Percentiles rank a stretch among this genome's conserved stretches.
phyloP scores from a whole-genome alignment of 164 flowering plant genomes.

The Liriodendron chinense region DNA sequence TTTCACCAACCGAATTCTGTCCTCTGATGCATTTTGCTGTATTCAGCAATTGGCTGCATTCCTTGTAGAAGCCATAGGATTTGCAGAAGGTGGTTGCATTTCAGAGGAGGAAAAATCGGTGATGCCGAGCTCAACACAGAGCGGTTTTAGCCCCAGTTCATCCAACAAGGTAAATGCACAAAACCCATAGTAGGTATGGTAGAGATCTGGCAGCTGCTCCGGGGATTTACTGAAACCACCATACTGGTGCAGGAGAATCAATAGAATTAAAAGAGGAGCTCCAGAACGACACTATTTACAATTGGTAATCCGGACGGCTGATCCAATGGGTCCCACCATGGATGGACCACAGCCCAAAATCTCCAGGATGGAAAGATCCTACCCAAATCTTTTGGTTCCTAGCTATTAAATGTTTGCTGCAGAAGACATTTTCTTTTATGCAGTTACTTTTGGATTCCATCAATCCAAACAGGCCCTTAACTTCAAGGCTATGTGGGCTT shows the following conservation, averaged over 20 bases:
- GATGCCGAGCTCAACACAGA: conserved; percentile 69
- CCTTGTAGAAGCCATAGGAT: not conserved
- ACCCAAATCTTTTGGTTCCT: too few species aligned
- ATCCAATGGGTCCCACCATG: not conserved
- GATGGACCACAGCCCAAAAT: not conserved
- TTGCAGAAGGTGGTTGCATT: conserved; percentile 16
- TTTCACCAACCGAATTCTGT: not conserved
- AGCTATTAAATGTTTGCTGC: too few species aligned
- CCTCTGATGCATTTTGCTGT: not conserved
- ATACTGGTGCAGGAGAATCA: conserved; percentile 40
- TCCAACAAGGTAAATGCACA: conserved; percentile 81
- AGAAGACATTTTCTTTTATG: too few species aligned
- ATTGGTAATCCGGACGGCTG: not conserved
- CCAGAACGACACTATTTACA: not conserved
- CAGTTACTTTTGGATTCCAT: too few species aligned
- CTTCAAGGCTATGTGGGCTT: too few species aligned
- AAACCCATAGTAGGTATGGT: conserved; percentile 81
- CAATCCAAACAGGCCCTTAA: too few species aligned
- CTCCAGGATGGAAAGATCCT: not conserved
- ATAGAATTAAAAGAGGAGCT: conserved; percentile 1
- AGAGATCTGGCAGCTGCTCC: conserved; percentile 67
- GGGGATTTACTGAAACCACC: conserved; percentile 97
- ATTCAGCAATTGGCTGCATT: not conserved
- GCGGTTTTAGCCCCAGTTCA: conserved; percentile 60
- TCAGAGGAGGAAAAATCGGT: conserved; percentile 39